Evolutionary conservation across 2,329 filamentous ascomycete species (phyloP).

Genomic region (Orbilia blumenaviensis): DNA sequence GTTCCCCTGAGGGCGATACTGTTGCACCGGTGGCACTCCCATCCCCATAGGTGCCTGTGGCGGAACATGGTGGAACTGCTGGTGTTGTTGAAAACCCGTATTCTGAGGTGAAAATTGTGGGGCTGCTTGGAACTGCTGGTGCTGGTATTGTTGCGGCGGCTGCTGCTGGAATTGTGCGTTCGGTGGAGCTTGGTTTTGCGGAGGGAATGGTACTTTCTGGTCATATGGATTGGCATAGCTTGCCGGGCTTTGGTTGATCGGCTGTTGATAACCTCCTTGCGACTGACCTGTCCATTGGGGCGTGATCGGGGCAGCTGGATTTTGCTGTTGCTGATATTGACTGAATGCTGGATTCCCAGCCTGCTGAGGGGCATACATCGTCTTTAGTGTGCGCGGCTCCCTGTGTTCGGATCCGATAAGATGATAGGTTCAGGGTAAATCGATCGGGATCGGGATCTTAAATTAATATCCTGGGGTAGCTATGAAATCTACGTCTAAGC

Average conservation of each 20-base stretch:
- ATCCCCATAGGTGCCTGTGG: neutral
- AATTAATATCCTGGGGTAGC: neutral
- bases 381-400: neutral
- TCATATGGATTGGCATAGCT: conserved; percentile 20
- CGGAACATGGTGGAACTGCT: conserved; percentile 25
- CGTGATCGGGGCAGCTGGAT: conserved; percentile 6
- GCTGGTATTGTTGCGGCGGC: conserved; percentile 5
- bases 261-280: conserved; percentile 10
- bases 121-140: conserved; percentile 7
- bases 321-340: conserved; percentile 10
- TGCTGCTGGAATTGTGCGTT: conserved; percentile 16
- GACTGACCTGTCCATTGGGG: conserved; percentile 50
- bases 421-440: neutral
- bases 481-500: neutral
- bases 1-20: conserved; percentile 29
- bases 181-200: neutral
- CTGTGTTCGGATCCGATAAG: neutral
- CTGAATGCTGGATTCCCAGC: conserved; percentile 40
- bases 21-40: neutral
- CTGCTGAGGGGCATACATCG: conserved; percentile 50
- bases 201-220: conserved; percentile 26
- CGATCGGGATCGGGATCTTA: neutral
- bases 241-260: neutral
- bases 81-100: conserved; percentile 21
- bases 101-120: conserved; percentile 5